Percentiles rank a stretch among this genome's conserved stretches.
Evolutionary conservation across 768 basidiomycete genomes (phyloP).

Genomic region (Collybiopsis luxurians): DNA sequence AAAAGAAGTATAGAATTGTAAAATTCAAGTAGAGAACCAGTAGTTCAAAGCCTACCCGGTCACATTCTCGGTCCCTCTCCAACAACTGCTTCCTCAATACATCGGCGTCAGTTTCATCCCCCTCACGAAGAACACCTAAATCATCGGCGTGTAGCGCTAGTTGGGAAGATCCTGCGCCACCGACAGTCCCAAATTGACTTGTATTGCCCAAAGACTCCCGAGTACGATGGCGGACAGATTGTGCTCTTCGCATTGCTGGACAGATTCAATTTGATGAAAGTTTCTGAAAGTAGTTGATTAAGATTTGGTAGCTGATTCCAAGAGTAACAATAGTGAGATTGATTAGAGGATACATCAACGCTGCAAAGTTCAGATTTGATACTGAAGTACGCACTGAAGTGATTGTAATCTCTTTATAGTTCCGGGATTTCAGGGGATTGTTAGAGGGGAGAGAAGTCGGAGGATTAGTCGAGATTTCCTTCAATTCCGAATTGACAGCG

Average conservation of each 20-base stretch:
- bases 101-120: slow-evolving; percentile 59
- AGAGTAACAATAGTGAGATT: too few relatives aligned
- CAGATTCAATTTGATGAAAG: too few relatives aligned
- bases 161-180: not conserved
- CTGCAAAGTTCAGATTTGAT: too few relatives aligned
- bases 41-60: slow-evolving; percentile 43
- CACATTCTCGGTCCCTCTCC: slow-evolving; percentile 68
- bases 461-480: too few relatives aligned
- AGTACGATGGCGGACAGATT: slow-evolving; percentile 56
- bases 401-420: too few relatives aligned
- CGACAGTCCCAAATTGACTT: not conserved
- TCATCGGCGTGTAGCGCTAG: slow-evolving; percentile 51
- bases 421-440: too few relatives aligned
- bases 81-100: slow-evolving; percentile 58
- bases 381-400: too few relatives aligned
- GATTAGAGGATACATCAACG: too few relatives aligned
- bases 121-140: slow-evolving; percentile 57
- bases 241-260: slow-evolving; percentile 47
- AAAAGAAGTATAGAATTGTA: not conserved
- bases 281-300: too few relatives aligned
- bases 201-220: slow-evolving; percentile 36
- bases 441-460: too few relatives aligned
- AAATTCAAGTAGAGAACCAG: not conserved
- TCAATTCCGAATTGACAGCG: too few relatives aligned
- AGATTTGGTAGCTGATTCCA: too few relatives aligned